These are phyloP conservation scores for Pholiota microspora DNA, from an alignment of 768 basidiomycete genomes.

Conservation along the genomic window DNA sequence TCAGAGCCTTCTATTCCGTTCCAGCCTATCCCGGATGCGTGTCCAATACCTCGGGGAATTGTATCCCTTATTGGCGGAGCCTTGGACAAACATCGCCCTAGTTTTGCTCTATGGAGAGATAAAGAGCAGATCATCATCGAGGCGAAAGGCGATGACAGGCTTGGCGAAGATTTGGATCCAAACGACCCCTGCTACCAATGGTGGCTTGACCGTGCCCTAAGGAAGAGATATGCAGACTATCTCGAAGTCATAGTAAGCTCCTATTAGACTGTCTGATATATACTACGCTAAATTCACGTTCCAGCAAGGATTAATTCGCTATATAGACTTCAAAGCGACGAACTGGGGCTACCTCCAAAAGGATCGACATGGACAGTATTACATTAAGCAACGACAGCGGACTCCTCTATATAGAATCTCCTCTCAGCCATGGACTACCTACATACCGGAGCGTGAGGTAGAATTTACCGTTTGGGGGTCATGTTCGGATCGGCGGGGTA, in stretches of 20 bases:
- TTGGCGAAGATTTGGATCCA: neutral
- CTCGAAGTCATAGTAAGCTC: constrained; percentile 1
- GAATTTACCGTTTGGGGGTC: constrained; percentile 29
- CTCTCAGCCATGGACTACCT: constrained; percentile 33
- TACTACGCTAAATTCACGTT: neutral
- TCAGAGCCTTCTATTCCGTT: neutral
- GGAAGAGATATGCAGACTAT: neutral
- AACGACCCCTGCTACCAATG: neutral
- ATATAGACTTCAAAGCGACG: constrained; percentile 10
- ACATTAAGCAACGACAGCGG: constrained; percentile 27
- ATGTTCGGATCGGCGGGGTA: constrained; percentile 28
- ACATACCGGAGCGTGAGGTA: constrained; percentile 36
- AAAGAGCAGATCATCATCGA: constrained; percentile 9
- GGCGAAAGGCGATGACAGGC: neutral
- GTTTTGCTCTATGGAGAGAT: neutral
- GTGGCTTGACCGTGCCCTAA: neutral
- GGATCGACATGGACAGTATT: constrained; percentile 25
- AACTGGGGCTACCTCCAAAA: constrained; percentile 13
- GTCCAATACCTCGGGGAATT: neutral
- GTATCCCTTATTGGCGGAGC: neutral
- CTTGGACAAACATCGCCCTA: neutral
- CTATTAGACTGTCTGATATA: no score
- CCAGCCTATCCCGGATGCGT: neutral
- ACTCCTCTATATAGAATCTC: constrained; percentile 22
- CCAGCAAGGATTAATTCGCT: constrained; percentile 10